Conservation (phyloP, 176 grass and related monocot genomes). For the Puya raimondii region DNA sequence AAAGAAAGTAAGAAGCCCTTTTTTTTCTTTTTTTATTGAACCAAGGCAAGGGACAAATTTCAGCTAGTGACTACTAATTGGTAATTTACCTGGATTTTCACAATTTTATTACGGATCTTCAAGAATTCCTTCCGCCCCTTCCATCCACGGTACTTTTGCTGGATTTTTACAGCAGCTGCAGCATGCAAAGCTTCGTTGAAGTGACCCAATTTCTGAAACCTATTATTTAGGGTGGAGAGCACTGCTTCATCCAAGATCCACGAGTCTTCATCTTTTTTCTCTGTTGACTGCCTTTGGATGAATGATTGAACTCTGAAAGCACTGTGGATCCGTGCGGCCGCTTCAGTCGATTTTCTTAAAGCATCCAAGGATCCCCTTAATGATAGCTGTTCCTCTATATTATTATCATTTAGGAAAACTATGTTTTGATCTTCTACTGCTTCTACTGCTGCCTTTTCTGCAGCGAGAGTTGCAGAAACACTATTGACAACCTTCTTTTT, state of each 20-base stretch:
- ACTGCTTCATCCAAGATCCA: slow-evolving; percentile 17
- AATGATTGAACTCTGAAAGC: slow-evolving; percentile 68
- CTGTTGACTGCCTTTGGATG: slow-evolving; percentile 36
- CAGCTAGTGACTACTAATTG: neutral
- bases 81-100: slow-evolving; percentile 74
- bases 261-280: slow-evolving; percentile 14
- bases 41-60: neutral
- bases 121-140: slow-evolving; percentile 71
- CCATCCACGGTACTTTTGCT: slow-evolving; percentile 78
- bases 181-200: slow-evolving; percentile 45
- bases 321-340: slow-evolving; percentile 50
- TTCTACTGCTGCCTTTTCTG: slow-evolving; percentile 36
- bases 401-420: neutral
- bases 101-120: slow-evolving; percentile 44
- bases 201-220: slow-evolving; percentile 13
- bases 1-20: too few relatives aligned
- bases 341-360: slow-evolving; percentile 60
- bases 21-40: neutral
- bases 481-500: slow-evolving; percentile 38
- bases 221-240: slow-evolving; percentile 24
- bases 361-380: slow-evolving; percentile 43
- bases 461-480: slow-evolving; percentile 38
- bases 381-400: slow-evolving; percentile 1
- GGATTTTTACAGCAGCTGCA: slow-evolving; percentile 57
- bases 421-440: slow-evolving; percentile 16